Evolutionary conservation across 805 yeast species (phyloP).

Genomic region (Hyphopichia homilentoma): DNA sequence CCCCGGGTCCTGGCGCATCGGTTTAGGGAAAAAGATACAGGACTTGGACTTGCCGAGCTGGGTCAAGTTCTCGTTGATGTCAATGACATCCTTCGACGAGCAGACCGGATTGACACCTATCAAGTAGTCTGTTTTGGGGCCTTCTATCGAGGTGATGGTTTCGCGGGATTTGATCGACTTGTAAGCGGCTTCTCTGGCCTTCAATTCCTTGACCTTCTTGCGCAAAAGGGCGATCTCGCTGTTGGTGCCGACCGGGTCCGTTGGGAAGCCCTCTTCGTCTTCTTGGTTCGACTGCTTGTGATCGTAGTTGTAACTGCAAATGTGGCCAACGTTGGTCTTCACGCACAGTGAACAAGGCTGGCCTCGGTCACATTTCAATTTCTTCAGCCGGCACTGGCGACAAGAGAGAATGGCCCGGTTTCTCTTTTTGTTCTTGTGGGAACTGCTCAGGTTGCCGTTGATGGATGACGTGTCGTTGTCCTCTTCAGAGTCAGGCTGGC

Average conservation of each 20-base stretch:
- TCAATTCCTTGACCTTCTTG: neutral
- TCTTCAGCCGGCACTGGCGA: slow-evolving; percentile 11
- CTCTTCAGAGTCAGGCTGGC: too few species aligned
- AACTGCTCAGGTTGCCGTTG: too few species aligned
- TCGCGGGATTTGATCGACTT: too few species aligned
- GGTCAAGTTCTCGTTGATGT: too few species aligned
- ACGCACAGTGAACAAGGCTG: slow-evolving; percentile 13
- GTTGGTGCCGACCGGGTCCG: neutral
- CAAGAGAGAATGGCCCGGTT: slow-evolving; percentile 15
- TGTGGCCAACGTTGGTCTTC: slow-evolving; percentile 5
- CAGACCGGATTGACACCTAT: too few species aligned
- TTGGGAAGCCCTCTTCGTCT: neutral
- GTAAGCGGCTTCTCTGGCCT: too few species aligned
- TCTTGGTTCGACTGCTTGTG: neutral
- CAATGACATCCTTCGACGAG: too few species aligned
- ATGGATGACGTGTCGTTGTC: too few species aligned
- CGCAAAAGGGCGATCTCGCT: slow-evolving; percentile 1
- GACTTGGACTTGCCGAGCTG: too few species aligned
- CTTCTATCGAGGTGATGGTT: too few species aligned
- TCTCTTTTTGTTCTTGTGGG: slow-evolving; percentile 9
- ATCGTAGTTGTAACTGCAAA: slow-evolving; percentile 6
- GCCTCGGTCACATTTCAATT: slow-evolving; percentile 15
- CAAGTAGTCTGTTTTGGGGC: too few species aligned
- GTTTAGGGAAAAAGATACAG: too few species aligned
- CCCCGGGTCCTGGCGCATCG: neutral